Evolutionary conservation across 140 eudicot genomes (phyloP).

Genomic region (Stevia rebaudiana): DNA sequence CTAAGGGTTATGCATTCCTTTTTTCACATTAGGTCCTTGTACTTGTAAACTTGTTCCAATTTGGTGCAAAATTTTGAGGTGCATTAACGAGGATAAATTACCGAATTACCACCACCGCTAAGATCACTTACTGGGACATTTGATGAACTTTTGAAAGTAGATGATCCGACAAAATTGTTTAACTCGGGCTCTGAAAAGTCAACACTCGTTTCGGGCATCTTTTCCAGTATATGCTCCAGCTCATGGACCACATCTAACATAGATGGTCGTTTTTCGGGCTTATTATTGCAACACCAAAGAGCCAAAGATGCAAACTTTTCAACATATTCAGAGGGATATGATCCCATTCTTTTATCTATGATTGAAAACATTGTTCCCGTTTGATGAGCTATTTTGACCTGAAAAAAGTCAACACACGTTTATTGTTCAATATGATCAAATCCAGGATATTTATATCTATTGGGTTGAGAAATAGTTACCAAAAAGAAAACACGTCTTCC

Average conservation of each 20-base stretch:
- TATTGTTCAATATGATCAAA: too few relatives aligned
- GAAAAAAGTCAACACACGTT: not conserved
- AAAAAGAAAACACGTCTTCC: not conserved
- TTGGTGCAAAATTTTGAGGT: not conserved
- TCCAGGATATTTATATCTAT: not conserved
- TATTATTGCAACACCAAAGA: constrained; percentile 53
- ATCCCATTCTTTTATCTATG: constrained; percentile 62
- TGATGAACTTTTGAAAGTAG: constrained; percentile 20
- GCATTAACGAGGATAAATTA: constrained; percentile 43
- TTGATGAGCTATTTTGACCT: constrained; percentile 1
- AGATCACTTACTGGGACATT: constrained; percentile 38
- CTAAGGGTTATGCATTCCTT: not conserved
- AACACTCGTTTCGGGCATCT: constrained; percentile 32
- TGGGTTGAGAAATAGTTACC: not conserved
- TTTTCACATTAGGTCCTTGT: not conserved
- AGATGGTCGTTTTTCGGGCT: constrained; percentile 59
- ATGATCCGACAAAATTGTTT: constrained; percentile 26
- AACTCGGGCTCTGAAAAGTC: constrained; percentile 31
- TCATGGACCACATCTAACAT: constrained; percentile 62
- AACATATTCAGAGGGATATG: constrained; percentile 58
- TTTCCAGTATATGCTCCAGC: constrained; percentile 43
- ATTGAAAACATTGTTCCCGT: constrained; percentile 44
- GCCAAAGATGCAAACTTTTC: constrained; percentile 57
- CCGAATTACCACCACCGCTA: constrained; percentile 34
- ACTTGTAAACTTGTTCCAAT: not conserved